Percentiles rank a stretch among this genome's conserved stretches.
These are phyloP conservation scores for Escovopsis sp. DNA, from an alignment of 2,329 filamentous ascomycete genomes.

Conservation along the genomic window DNA sequence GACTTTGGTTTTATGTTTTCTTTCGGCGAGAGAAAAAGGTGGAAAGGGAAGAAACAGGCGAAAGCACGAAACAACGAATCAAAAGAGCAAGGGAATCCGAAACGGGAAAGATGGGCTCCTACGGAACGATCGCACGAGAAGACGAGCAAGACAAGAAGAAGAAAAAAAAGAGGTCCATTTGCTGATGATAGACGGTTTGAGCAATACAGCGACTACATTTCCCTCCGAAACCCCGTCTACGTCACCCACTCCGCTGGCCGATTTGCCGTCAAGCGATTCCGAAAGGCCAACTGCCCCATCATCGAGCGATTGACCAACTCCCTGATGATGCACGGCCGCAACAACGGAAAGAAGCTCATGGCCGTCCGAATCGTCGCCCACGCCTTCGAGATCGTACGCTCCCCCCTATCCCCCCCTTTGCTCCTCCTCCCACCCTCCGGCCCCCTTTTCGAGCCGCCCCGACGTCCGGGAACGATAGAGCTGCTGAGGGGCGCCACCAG, in stretches of 20 bases:
- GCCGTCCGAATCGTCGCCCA: slow-evolving; percentile 98
- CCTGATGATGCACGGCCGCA: slow-evolving; percentile 99
- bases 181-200: slow-evolving; percentile 16
- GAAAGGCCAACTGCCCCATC: slow-evolving; percentile 99
- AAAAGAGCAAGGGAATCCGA: too few relatives aligned
- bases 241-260: slow-evolving; percentile 96
- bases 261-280: slow-evolving; percentile 99
- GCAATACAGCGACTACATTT: slow-evolving; percentile 82
- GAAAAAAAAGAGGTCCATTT: slow-evolving; percentile 4
- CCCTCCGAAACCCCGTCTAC: slow-evolving; percentile 98
- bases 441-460: not conserved
- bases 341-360: slow-evolving; percentile 99
- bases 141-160: not conserved
- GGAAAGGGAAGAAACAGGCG: not conserved
- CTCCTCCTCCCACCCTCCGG: not conserved
- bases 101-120: too few relatives aligned
- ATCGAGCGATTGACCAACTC: slow-evolving; percentile 99
- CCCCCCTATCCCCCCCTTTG: slow-evolving; percentile 14
- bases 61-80: too few relatives aligned
- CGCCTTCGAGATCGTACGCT: slow-evolving; percentile 96
- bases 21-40: not conserved
- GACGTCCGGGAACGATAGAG: too few relatives aligned
- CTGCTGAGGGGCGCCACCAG: too few relatives aligned
- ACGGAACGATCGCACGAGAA: slow-evolving; percentile 1
- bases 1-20: not conserved